Evolutionary conservation across 495 filamentous ascomycete species (phyloP), one percentile per base, ranked within the genome.

Genomic region (Staphylotrichum longicolle): DNA sequence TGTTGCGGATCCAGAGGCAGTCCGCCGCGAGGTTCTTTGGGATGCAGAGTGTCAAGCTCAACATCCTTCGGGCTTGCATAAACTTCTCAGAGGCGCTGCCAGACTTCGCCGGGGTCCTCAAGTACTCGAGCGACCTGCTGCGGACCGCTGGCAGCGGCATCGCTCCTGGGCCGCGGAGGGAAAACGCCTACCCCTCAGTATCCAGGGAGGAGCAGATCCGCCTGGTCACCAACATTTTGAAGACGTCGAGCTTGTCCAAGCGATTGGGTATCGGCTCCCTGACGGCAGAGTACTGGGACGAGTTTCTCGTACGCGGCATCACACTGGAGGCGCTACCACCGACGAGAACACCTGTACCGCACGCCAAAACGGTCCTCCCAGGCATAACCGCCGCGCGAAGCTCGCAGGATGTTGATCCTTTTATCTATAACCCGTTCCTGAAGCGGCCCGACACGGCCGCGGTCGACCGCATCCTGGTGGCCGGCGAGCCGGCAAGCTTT

Each of bases 1-100:
- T 87, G 49, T 71, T 77, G 41, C 75, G 82, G 57, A 82, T 83
- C 11, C 62, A 82, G 42, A 66, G 70, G 40, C 80, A 85, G 66
- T 82, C 83, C 11, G 73, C 75, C 4, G 66, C 80, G 53, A 78
- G 85, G 15, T 75, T 78, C 11, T 89, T 87, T 69, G 90, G 90
- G 40, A 85, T 85, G 64, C 78, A 74, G 32, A 83, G 82, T 54
- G 69, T 96, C 65, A 96, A 97, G 73, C 81, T 91, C 47, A 88
- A 96, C 70, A 84, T 98, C 50, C 79, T 97, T 5, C 84, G 88
- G 58, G 83, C 85, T 30, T 95, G 92, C 66, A 91, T 95, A 56
- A 91, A 91, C 70, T 86, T 96, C 61, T 94, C 90, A 57, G 94
- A 98, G 77, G 94, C 94, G 11, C 80, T 97, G 39, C 93, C 94